Evolutionary conservation across 164 flowering plant genomes (phyloP).

Genomic region (Hamamelis virginiana): DNA sequence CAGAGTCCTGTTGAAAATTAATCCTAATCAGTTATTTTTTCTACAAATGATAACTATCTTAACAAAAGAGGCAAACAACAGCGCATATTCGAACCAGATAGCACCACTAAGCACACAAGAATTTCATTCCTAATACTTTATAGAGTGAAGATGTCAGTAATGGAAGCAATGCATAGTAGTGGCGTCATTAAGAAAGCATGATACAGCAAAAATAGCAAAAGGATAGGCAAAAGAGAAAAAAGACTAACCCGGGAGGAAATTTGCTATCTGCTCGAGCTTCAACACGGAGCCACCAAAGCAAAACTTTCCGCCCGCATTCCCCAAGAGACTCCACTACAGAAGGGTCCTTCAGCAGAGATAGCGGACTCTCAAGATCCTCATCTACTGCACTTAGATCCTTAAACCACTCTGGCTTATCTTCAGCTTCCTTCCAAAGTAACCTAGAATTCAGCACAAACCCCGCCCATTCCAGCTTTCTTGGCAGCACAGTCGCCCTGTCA

Average conservation of each 20-base stretch:
- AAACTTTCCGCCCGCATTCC: conserved; percentile 82
- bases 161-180: too few species aligned
- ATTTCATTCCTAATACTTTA: too few species aligned
- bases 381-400: conserved; percentile 55
- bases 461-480: conserved; percentile 88
- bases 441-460: conserved; percentile 91
- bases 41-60: not conserved
- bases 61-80: not conserved
- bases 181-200: not conserved
- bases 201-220: not conserved
- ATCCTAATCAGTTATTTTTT: too few species aligned
- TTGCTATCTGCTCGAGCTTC: conserved; percentile 97
- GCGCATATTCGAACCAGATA: too few species aligned
- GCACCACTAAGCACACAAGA: too few species aligned
- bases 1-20: too few species aligned
- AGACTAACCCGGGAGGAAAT: conserved; percentile 81
- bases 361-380: conserved; percentile 67
- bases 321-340: conserved; percentile 93
- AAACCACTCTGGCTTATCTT: conserved; percentile 76
- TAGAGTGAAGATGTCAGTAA: too few species aligned
- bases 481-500: conserved; percentile 75
- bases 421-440: conserved; percentile 77
- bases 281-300: conserved; percentile 98
- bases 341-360: conserved; percentile 65
- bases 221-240: conserved; percentile 2